phyloP scores from a whole-genome alignment of 768 basidiomycete species.

The Mycena maculata region DNA sequence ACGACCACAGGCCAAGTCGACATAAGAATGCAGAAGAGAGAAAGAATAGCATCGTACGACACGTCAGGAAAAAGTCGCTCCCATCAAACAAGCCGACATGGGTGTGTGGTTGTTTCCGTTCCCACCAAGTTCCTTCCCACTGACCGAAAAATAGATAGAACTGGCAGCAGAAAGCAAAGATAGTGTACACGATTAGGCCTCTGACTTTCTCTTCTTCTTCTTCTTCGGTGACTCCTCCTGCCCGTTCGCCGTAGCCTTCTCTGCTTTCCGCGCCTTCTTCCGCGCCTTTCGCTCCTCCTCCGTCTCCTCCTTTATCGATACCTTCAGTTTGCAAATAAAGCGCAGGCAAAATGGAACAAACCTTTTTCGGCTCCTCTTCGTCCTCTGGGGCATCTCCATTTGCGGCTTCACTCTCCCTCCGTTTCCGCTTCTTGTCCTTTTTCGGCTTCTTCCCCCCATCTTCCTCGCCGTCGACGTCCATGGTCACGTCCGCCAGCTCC shows the following conservation, averaged over 20 bases:
- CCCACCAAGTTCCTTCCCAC: background rate
- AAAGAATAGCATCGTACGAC: slow-evolving; percentile 27
- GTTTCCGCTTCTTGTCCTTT: slow-evolving; percentile 58
- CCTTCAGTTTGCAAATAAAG: slow-evolving; percentile 18
- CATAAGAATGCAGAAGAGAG: slow-evolving; percentile 38
- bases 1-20: slow-evolving; percentile 61
- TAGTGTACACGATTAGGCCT: slow-evolving; percentile 44
- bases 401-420: slow-evolving; percentile 67
- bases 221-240: slow-evolving; percentile 61
- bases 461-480: slow-evolving; percentile 55
- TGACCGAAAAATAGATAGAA: slow-evolving; percentile 18
- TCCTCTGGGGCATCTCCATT: slow-evolving; percentile 43
- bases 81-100: too few species aligned
- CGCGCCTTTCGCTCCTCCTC: slow-evolving; percentile 86
- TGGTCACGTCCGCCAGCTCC: slow-evolving; percentile 46
- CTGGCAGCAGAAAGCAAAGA: slow-evolving; percentile 36
- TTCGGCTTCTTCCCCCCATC: slow-evolving; percentile 44
- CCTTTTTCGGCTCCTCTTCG: slow-evolving; percentile 49
- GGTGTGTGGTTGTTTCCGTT: too few species aligned
- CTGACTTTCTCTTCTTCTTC: slow-evolving; percentile 72
- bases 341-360: slow-evolving; percentile 20
- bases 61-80: background rate
- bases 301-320: slow-evolving; percentile 65
- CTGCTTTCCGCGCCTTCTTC: slow-evolving; percentile 83
- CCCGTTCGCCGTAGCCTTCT: slow-evolving; percentile 69